Conservation (phyloP, 441 rosid species). For the Pelargonium fulgidum region DNA sequence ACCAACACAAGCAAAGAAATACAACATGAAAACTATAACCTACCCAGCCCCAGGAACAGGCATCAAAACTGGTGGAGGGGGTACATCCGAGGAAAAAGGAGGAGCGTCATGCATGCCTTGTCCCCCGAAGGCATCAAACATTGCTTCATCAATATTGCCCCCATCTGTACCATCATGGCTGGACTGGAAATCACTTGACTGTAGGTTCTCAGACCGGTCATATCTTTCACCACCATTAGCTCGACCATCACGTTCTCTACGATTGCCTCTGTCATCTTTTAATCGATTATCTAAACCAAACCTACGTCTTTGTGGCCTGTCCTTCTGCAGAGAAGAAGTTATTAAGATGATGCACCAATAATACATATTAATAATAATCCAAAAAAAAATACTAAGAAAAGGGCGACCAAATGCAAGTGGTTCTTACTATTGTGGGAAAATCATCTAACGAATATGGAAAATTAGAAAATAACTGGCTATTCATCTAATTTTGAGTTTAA, state of each 20-base stretch:
- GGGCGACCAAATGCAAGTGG: no score
- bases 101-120: conserved; percentile 61
- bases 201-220: conserved; percentile 72
- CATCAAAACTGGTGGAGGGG: conserved; percentile 95
- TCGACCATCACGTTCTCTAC: conserved; percentile 67
- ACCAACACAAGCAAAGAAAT: conserved; percentile 5
- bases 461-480: no score
- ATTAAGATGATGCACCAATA: background rate
- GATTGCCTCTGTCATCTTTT: conserved; percentile 80
- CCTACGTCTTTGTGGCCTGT: conserved; percentile 65
- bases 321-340: conserved; percentile 43
- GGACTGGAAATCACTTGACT: conserved; percentile 46
- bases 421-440: no score
- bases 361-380: background rate
- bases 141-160: conserved; percentile 51
- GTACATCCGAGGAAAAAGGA: conserved; percentile 64
- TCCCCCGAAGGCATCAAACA: conserved; percentile 64
- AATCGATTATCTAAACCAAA: conserved; percentile 60
- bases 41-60: conserved; percentile 99
- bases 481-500: no score
- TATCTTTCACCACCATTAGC: conserved; percentile 60
- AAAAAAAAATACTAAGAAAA: background rate
- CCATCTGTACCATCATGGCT: conserved; percentile 59
- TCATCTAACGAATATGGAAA: no score
- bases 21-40: conserved; percentile 22